Percentiles rank a stretch among this genome's conserved stretches.
phyloP scores from a whole-genome alignment of 768 basidiomycete species.

The Leucocoprinus leucothites region DNA sequence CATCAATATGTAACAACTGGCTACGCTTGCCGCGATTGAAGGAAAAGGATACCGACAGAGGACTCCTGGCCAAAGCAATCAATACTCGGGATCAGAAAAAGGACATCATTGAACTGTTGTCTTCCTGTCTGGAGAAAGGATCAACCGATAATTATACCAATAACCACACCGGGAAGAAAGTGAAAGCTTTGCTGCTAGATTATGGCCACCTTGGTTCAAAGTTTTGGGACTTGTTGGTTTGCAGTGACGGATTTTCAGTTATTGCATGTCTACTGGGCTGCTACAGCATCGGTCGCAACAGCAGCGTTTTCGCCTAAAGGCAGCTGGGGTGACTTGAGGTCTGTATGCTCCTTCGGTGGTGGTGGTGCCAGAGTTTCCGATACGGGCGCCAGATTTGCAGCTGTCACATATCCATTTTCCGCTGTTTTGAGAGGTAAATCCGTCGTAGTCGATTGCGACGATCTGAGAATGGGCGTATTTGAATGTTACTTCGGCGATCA shows the following conservation, averaged over 20 bases:
- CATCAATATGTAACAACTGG: constrained; percentile 17
- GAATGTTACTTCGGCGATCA: constrained; percentile 20
- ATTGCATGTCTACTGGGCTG: constrained; percentile 31
- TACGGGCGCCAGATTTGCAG: constrained; percentile 26
- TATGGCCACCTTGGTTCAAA: constrained; percentile 3
- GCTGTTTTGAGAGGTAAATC: constrained; percentile 37
- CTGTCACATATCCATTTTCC: constrained; percentile 33
- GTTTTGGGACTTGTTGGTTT: not conserved
- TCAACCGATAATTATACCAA: constrained; percentile 43
- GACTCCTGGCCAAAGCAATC: not conserved
- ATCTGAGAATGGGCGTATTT: constrained; percentile 35
- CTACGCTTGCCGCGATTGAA: not conserved
- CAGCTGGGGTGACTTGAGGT: constrained; percentile 58
- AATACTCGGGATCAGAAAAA: constrained; percentile 15
- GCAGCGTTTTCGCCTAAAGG: constrained; percentile 61
- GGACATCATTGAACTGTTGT: constrained; percentile 1
- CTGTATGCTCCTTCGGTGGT: constrained; percentile 38
- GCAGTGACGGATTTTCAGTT: constrained; percentile 12
- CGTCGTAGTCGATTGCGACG: constrained; percentile 35
- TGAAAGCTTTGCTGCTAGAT: constrained; percentile 14
- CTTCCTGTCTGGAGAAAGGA: constrained; percentile 28
- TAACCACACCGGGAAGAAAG: constrained; percentile 28
- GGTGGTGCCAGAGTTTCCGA: constrained; percentile 36
- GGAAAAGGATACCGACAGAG: not conserved
- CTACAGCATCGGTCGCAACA: constrained; percentile 43